These are phyloP conservation scores for Balamuthia mandrillaris DNA, from an alignment of 208 protist genomes.

Conservation along the genomic window DNA sequence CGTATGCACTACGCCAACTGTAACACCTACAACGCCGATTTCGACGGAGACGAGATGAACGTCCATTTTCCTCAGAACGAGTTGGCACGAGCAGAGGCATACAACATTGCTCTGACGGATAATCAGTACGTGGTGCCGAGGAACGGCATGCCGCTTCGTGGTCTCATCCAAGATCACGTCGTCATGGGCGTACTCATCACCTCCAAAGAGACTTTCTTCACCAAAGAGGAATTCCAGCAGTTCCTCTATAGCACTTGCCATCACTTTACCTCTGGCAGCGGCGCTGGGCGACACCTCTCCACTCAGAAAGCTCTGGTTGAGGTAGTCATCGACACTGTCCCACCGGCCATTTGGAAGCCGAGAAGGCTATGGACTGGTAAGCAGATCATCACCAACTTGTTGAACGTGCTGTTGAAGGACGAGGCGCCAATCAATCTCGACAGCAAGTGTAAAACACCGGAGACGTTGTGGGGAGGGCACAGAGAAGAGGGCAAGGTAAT, in stretches of 20 bases:
- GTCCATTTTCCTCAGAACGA: constrained; percentile 96
- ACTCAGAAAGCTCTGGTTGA: too few relatives aligned
- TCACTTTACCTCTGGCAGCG: constrained; percentile 50
- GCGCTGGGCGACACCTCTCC: constrained; percentile 7
- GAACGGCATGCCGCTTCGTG: constrained; percentile 95
- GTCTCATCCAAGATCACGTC: constrained; percentile 99
- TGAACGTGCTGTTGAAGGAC: constrained; percentile 65
- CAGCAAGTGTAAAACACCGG: constrained; percentile 79
- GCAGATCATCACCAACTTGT: constrained; percentile 82
- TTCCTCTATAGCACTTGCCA: constrained; percentile 87
- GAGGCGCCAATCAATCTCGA: constrained; percentile 73
- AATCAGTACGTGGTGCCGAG: constrained; percentile 91
- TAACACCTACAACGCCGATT: constrained; percentile 99
- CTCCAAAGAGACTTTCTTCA: constrained; percentile 92
- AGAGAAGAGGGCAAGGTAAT: constrained; percentile 59
- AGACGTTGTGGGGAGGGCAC: constrained; percentile 69
- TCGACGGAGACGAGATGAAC: constrained; percentile 99
- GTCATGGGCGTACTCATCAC: constrained; percentile 94
- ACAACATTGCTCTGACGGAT: constrained; percentile 89
- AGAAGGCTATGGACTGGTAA: constrained; percentile 93
- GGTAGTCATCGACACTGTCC: constrained; percentile 74
- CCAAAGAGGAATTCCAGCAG: constrained; percentile 84
- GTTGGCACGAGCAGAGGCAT: constrained; percentile 89
- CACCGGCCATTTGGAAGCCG: constrained; percentile 92
- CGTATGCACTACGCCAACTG: constrained; percentile 99